Base-by-base conservation (phyloP, 129 eudicot genomes). In the Helichrysum umbraculigerum region DNA sequence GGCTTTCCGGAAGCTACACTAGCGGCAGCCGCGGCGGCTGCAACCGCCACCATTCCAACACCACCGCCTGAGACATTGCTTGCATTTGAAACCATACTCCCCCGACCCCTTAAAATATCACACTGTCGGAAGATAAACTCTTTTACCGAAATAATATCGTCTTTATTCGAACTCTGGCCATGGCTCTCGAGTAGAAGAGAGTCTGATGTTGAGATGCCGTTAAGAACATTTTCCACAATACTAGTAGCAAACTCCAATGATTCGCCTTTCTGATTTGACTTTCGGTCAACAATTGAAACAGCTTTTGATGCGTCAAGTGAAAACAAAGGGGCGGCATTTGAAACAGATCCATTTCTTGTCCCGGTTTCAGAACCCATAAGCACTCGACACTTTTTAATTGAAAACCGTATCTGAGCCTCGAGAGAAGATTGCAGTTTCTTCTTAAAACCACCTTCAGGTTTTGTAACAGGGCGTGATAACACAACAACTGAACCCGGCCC, bases 21-120 rank as follows among this genome's bases (percentile, higher is more conserved):
- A 64, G 96, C 98, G 3, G 98, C 98, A 4, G 98, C 98, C 0
- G 98, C 96, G 0, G 96, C 96, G 0, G 98, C 98, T 2, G 98
- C 98, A 37, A 87, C 96, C 39, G 95, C 98, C 81, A 87, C 91
- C 98, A 93, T 88, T 20, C 96, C 96, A 47, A 79, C 96, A 72
- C 92, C 92, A 12, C 83, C 90, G 14, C 85, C 84, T 6, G 93
- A 71, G 20, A 91, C 88, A 79, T 81, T 87, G 71, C 50, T 92
- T 70, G 88, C 66, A 65, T 82, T 85, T 29, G 88, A 69, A 74
- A 81, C 85, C 75, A 74, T 68, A 56, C 91, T 80, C 37, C 98
- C 95, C 72, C 85, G 84, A 64, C 98, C 97, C 76, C 97, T 83
- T 54, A 91, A 80, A 14, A 91, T 86, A 79, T 93, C 98, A 69